Evolutionary conservation across 2,329 filamentous ascomycete species (phyloP), one percentile per base, ranked within the genome.

Genomic region (Trichoderma atroviride): DNA sequence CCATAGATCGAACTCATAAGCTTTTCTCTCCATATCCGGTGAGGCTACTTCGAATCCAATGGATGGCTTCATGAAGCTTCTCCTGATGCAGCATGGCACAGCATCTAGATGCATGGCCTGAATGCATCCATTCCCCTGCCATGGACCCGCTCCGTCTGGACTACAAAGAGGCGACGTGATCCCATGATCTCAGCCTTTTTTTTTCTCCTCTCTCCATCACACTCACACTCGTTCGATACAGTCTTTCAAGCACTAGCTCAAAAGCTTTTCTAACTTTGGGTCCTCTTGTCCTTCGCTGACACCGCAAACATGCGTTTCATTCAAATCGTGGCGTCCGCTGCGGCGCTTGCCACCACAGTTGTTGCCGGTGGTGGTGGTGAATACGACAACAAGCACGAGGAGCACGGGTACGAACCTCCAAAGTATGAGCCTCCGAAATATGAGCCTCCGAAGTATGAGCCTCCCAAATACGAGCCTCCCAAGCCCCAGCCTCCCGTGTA

Each of bases 251-350:
- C 55, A 67, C 55, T 67, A 55, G 52, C 62, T 65, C 37, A 50
- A 22, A 22, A 22, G 33, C 52, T 55, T 35, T 69, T 33, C 22
- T n/a, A 37, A 31, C 52, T 52, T 56, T 27, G 9, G n/a, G 58
- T 53, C 57, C 14, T 47, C 55, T 73, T 64, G 68, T 68, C 71
- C 70, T 70, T 60, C 19, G 68, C 69, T 74, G 53, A 68, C 24
- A 62, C 22, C 55, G 56, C 71, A 74, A 79, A 72, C 10, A 82
- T 82, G 81, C 81, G 76, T 74, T 73, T 79, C 71, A 71, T 74
- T 70, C 76, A 79, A 70, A 60, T 77, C 33, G 70, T 81, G 24
- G 74, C 75, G 57, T 75, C 79, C 69, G 70, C 74, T 52, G 79
- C 78, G 66, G 79, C 77, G 64, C 74, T 81, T 68, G 70, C 78